phyloP scores from a whole-genome alignment of 1,139 yeast genomes.

The Pichia sp. region DNA sequence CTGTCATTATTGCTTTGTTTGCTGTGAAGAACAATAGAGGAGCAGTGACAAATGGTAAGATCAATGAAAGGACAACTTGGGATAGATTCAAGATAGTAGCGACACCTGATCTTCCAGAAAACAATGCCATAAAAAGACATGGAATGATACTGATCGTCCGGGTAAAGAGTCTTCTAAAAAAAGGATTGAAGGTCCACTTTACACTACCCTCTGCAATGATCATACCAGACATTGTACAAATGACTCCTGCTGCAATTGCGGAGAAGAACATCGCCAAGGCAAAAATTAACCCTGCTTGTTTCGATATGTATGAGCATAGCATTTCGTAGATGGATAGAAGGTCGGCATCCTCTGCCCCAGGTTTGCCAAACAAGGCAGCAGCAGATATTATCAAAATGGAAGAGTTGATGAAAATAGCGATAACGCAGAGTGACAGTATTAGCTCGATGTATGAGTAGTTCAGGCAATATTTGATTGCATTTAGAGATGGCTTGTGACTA shows the following conservation, averaged over 20 bases:
- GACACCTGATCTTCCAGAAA: constrained; percentile 65
- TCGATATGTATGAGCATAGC: constrained; percentile 52
- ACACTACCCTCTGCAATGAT: constrained; percentile 75
- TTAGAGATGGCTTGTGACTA: constrained; percentile 54
- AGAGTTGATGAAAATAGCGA: constrained; percentile 70
- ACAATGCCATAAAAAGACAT: constrained; percentile 54
- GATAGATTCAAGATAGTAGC: constrained; percentile 65
- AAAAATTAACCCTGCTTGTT: constrained; percentile 66
- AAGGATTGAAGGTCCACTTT: constrained; percentile 64
- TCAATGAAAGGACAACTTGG: constrained; percentile 63
- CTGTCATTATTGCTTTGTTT: constrained; percentile 54
- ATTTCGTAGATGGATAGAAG: constrained; percentile 65
- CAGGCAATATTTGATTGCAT: constrained; percentile 60
- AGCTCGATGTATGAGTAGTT: constrained; percentile 61
- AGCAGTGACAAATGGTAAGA: constrained; percentile 76
- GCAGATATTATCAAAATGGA: constrained; percentile 72
- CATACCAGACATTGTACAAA: constrained; percentile 78
- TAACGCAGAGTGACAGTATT: constrained; percentile 55
- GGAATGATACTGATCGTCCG: constrained; percentile 69
- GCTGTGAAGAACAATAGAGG: constrained; percentile 85
- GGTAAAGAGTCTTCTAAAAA: constrained; percentile 64
- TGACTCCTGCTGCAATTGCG: constrained; percentile 78
- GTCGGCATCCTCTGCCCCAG: constrained; percentile 64
- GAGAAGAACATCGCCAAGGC: constrained; percentile 69
- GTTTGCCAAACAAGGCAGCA: constrained; percentile 53